A percentile compares a stretch with the other conserved stretches of the same genome.
Evolutionary conservation across 805 yeast genomes (phyloP).

Genomic region (Hanseniaspora thailandica): DNA sequence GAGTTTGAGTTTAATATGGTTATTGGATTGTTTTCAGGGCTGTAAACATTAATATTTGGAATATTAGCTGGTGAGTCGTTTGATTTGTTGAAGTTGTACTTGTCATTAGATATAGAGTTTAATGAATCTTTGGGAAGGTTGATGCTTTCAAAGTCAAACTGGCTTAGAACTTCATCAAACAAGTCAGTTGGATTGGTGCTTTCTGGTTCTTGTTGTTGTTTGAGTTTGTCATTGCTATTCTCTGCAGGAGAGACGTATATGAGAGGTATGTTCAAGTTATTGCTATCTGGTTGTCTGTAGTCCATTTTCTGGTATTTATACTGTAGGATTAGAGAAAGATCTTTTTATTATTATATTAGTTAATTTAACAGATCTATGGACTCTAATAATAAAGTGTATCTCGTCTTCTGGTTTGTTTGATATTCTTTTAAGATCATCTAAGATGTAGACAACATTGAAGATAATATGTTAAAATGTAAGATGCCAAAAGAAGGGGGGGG

Average conservation of each 20-base stretch:
- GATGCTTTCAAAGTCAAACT: not conserved
- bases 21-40: not conserved
- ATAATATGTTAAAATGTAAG: too few relatives aligned
- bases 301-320: not conserved
- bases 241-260: slow-evolving; percentile 11
- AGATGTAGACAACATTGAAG: too few relatives aligned
- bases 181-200: not conserved
- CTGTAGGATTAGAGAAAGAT: not conserved
- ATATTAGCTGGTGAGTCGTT: slow-evolving; percentile 14
- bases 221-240: not conserved
- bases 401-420: too few relatives aligned
- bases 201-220: not conserved
- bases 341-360: too few relatives aligned
- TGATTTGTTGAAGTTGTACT: slow-evolving; percentile 5
- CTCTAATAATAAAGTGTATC: too few relatives aligned
- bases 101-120: not conserved
- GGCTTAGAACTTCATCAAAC: not conserved
- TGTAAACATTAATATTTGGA: not conserved
- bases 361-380: too few relatives aligned
- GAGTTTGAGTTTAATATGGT: not conserved
- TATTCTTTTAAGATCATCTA: too few relatives aligned
- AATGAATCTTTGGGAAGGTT: not conserved
- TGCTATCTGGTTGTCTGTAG: not conserved
- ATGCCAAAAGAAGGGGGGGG: too few relatives aligned
- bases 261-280: not conserved